phyloP scores from a whole-genome alignment of 75 land plant genomes.

The Selaginella moellendorffii region DNA sequence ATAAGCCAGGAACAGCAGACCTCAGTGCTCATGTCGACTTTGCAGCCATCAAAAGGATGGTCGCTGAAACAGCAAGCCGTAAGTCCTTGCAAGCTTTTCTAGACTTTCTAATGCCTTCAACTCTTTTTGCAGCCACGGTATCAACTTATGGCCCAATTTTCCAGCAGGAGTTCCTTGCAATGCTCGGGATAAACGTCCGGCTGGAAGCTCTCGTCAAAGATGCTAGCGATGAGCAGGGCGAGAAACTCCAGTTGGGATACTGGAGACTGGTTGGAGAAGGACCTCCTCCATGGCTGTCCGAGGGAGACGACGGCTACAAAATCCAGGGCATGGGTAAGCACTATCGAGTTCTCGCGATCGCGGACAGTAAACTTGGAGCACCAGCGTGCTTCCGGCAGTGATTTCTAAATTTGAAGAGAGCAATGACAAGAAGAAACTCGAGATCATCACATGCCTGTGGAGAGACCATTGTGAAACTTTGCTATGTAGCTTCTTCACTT shows the following conservation, averaged over 20 bases:
- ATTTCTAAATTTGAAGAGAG: not conserved
- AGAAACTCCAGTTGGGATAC: constrained; percentile 65
- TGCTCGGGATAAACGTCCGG: constrained; percentile 82
- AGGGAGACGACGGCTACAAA: constrained; percentile 39
- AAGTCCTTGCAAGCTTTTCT: not conserved
- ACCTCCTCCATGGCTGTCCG: constrained; percentile 88
- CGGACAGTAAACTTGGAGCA: constrained; percentile 47
- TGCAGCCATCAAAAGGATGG: constrained; percentile 55
- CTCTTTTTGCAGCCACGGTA: constrained; percentile 23
- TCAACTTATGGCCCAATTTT: constrained; percentile 71
- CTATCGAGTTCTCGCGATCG: constrained; percentile 71
- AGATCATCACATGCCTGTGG: not conserved
- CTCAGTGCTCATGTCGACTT: constrained; percentile 94
- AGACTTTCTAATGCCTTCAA: not conserved
- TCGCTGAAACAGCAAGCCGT: constrained; percentile 44
- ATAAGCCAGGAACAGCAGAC: constrained; percentile 79
- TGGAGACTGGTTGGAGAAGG: constrained; percentile 98
- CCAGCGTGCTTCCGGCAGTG: constrained; percentile 54
- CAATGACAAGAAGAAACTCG: not conserved
- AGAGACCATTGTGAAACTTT: no score
- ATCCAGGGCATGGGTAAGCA: constrained; percentile 79
- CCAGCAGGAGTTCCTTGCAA: constrained; percentile 75
- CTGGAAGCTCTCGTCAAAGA: constrained; percentile 60
- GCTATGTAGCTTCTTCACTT: no score
- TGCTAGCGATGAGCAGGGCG: constrained; percentile 68